phyloP scores from a whole-genome alignment of 257 asterid genomes.

The Solanum ahanhuiri region DNA sequence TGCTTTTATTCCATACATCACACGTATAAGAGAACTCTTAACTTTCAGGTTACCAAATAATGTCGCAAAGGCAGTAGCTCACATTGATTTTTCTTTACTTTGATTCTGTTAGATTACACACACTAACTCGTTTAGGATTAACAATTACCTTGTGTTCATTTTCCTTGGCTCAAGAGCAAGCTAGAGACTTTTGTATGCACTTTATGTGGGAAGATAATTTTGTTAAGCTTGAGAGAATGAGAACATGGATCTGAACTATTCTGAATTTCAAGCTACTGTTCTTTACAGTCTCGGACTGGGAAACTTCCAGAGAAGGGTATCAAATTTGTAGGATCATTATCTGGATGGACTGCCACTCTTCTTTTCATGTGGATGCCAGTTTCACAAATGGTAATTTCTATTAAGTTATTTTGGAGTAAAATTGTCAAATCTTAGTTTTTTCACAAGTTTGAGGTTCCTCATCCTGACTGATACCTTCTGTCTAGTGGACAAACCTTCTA shows the following conservation, averaged over 20 bases:
- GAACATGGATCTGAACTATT: neutral
- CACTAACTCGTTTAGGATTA: neutral
- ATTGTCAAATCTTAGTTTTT: neutral
- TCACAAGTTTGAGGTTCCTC: slow-evolving; percentile 7
- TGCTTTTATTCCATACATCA: neutral
- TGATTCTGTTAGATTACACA: neutral
- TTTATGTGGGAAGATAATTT: neutral
- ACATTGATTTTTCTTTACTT: neutral
- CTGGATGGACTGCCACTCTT: slow-evolving; percentile 98
- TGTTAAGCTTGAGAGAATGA: neutral
- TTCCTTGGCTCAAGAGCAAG: neutral
- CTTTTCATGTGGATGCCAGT: slow-evolving; percentile 99
- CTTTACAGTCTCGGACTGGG: slow-evolving; percentile 67
- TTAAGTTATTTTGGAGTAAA: neutral
- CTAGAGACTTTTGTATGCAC: neutral
- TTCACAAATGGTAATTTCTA: slow-evolving; percentile 58
- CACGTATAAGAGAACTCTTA: neutral
- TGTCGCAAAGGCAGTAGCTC: neutral
- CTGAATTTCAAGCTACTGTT: slow-evolving; percentile 1
- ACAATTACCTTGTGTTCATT: neutral
- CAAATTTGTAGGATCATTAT: slow-evolving; percentile 53
- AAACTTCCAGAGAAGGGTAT: slow-evolving; percentile 67
- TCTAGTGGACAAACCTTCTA: slow-evolving; percentile 85
- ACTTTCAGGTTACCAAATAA: neutral
- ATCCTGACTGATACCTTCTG: slow-evolving; percentile 1